A percentile compares a stretch with the other conserved stretches of the same genome.
These are phyloP conservation scores for Magnusiomyces tetraspermus DNA, from an alignment of 1,139 yeast genomes.

Conservation along the genomic window DNA sequence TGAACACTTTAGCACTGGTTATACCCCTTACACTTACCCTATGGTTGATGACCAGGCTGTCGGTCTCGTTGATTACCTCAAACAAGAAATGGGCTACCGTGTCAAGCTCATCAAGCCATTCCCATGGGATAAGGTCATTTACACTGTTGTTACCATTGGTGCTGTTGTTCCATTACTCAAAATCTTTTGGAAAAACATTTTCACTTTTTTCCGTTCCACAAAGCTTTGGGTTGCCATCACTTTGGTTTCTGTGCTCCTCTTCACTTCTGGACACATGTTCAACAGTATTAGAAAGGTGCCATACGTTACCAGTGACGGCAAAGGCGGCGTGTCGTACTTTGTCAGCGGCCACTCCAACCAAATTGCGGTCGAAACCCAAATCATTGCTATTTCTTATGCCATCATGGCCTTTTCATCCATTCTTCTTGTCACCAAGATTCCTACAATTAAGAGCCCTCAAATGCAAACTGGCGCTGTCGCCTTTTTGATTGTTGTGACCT, in stretches of 20 bases:
- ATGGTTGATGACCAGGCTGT: slow-evolving; percentile 46
- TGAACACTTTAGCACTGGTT: slow-evolving; percentile 30
- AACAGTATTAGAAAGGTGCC: slow-evolving; percentile 75
- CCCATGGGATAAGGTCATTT: slow-evolving; percentile 43
- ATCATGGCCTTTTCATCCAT: slow-evolving; percentile 34
- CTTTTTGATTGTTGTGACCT: slow-evolving; percentile 35
- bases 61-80: slow-evolving; percentile 33
- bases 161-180: slow-evolving; percentile 21
- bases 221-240: slow-evolving; percentile 62
- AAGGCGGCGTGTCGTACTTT: slow-evolving; percentile 56
- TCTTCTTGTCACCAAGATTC: slow-evolving; percentile 43
- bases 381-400: slow-evolving; percentile 36
- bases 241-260: slow-evolving; percentile 53
- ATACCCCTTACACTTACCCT: slow-evolving; percentile 40
- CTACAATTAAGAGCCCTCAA: slow-evolving; percentile 36
- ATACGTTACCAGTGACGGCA: slow-evolving; percentile 47
- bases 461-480: slow-evolving; percentile 42
- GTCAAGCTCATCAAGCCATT: slow-evolving; percentile 49
- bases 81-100: slow-evolving; percentile 36
- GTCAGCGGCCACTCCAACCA: slow-evolving; percentile 64
- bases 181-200: slow-evolving; percentile 26
- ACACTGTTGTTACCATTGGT: slow-evolving; percentile 34
- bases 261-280: slow-evolving; percentile 89
- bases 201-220: slow-evolving; percentile 32
- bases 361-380: slow-evolving; percentile 50